These are phyloP conservation scores for Logfia minima DNA, from an alignment of 129 eudicot genomes.

Conservation along the genomic window DNA sequence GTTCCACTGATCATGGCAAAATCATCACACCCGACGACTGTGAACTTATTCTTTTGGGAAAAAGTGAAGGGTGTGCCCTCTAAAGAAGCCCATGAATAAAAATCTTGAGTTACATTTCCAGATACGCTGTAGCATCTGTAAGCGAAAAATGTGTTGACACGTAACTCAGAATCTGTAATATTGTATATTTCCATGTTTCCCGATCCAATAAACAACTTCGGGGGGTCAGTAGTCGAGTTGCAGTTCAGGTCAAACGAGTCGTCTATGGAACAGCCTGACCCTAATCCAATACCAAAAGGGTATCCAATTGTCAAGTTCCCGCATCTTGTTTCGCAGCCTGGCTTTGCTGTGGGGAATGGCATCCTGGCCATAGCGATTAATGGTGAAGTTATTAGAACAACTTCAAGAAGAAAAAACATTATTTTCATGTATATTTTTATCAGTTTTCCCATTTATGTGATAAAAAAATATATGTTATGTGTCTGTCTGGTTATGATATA, in stretches of 20 bases:
- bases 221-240: slow-evolving; percentile 34
- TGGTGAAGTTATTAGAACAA: not conserved
- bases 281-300: slow-evolving; percentile 39
- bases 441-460: too few species aligned
- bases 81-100: not conserved
- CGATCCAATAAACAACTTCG: slow-evolving; percentile 22
- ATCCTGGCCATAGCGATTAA: not conserved
- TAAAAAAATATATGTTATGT: too few species aligned
- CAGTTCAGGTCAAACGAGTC: slow-evolving; percentile 33
- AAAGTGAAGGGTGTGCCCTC: slow-evolving; percentile 15
- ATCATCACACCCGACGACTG: slow-evolving; percentile 16
- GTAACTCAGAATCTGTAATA: slow-evolving; percentile 28
- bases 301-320: slow-evolving; percentile 39
- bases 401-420: not conserved
- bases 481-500: too few species aligned
- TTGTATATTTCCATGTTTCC: slow-evolving; percentile 21
- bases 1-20: not conserved
- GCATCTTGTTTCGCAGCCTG: slow-evolving; percentile 36
- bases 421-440: too few species aligned
- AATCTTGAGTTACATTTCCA: not conserved
- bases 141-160: slow-evolving; percentile 17
- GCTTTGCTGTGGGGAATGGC: slow-evolving; percentile 8
- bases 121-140: slow-evolving; percentile 22
- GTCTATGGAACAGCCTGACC: slow-evolving; percentile 25
- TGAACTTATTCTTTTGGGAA: slow-evolving; percentile 1